Evolutionary conservation across 202 grass and related monocot genomes (phyloP), one percentile per base, ranked within the genome.

Genomic region (Cymbopogon flexuosus): DNA sequence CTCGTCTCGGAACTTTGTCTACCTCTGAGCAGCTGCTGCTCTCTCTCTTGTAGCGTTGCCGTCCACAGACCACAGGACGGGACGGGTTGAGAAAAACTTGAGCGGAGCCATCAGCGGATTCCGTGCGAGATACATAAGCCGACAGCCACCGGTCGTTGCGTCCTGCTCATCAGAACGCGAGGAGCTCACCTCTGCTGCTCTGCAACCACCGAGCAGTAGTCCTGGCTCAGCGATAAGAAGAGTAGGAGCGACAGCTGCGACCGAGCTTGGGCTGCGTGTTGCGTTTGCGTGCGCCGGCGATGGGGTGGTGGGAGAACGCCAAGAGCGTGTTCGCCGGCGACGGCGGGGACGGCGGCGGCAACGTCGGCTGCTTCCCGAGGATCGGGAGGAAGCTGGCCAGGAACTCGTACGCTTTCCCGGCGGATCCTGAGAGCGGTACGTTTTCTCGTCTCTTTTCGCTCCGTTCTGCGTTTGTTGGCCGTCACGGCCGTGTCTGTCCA

Each of bases 11-110:
- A 46, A n/a, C 34, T 45, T 76, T 70, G 86, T 84, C 87, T 19
- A 15, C 42, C 22, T 57, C 54, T 57, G 54, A 21, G 54, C 19
- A 3, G 51, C 18, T 8, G 51, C 51, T 52, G 15, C 18, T 73
- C 49, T 21, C 18, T 37, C 59, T 45, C 52, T 10, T 79, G 61
- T 52, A 14, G 11, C 86, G 42, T 5, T 88, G 2, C 59, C 77
- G 64, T 85, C 80, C 79, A 87, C 85, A 73, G 7, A 19, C 80
- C 79, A 87, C 85, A 73, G 7, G 29, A 70, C 62, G 35, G 37
- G 11, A 8, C 18, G 66, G 37, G 36, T 2, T 3, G 66, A 49
- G 9, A 29, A 45, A 27, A n/a, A 12, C 1, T 9, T 31, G 5
- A 21, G 66, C 79, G 56, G 1, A 40, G 3, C 39, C 16, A 18